Evolutionary conservation across 768 basidiomycete species (phyloP).

Genomic region (Tubosaeta sp.): DNA sequence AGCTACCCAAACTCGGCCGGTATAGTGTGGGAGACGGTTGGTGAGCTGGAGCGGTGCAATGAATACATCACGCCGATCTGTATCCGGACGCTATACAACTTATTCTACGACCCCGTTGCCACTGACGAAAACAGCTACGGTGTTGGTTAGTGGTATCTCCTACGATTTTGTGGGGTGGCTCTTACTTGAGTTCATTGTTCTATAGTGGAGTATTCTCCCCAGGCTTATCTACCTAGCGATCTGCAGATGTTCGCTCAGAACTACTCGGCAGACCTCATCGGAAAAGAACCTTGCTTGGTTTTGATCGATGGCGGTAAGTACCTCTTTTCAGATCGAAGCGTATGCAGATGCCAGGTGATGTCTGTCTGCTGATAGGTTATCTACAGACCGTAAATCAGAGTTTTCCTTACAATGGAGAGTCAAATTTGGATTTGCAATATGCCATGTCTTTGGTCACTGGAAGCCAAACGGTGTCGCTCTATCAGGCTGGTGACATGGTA

Average conservation of each 20-base stretch:
- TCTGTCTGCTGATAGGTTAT: constrained; percentile 17
- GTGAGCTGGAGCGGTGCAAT: constrained; percentile 19
- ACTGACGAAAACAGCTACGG: constrained; percentile 30
- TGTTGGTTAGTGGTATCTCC: constrained; percentile 18
- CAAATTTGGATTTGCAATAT: constrained; percentile 31
- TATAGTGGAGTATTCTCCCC: constrained; percentile 30
- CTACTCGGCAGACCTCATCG: constrained; percentile 18
- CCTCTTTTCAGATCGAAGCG: background rate
- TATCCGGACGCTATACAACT: constrained; percentile 25
- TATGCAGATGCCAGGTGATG: background rate
- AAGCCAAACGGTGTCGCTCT: constrained; percentile 28
- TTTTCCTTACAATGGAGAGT: constrained; percentile 25
- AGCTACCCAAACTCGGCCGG: constrained; percentile 14
- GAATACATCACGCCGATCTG: constrained; percentile 29
- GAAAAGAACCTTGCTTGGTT: constrained; percentile 25
- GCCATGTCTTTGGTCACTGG: constrained; percentile 30
- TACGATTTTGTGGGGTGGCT: background rate
- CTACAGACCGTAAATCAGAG: constrained; percentile 18
- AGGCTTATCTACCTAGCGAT: constrained; percentile 28
- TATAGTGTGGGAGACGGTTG: constrained; percentile 8
- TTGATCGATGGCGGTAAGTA: constrained; percentile 36
- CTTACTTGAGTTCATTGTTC: background rate
- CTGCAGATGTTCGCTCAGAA: constrained; percentile 31
- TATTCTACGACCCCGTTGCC: constrained; percentile 24
- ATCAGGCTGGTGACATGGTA: constrained; percentile 30